Conservation (phyloP, 1,284 basidiomycete genomes). For the Ustilago sp. region DNA sequence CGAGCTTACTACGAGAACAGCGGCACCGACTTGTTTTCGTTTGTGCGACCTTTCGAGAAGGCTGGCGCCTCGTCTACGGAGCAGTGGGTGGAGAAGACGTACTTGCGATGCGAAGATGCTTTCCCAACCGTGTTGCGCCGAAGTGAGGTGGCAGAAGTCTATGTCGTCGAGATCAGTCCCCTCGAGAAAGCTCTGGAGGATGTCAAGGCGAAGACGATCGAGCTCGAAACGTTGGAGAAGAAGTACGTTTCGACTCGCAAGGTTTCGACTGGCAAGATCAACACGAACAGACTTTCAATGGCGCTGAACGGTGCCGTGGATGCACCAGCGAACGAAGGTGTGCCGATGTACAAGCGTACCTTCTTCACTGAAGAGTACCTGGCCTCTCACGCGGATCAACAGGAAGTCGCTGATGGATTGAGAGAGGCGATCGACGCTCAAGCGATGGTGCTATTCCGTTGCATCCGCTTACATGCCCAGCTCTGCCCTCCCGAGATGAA, state of each 20-base stretch:
- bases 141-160: constrained; percentile 84
- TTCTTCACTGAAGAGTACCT: constrained; percentile 83
- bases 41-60: constrained; percentile 72
- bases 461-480: constrained; percentile 83
- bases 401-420: constrained; percentile 78
- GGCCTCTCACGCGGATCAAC: constrained; percentile 78
- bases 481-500: constrained; percentile 87
- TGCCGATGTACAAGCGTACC: constrained; percentile 73
- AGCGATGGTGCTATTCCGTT: constrained; percentile 83
- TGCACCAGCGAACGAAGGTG: constrained; percentile 80
- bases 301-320: constrained; percentile 88
- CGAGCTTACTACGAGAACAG: constrained; percentile 87
- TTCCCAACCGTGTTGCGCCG: constrained; percentile 92
- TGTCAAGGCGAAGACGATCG: constrained; percentile 81
- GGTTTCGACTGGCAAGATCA: constrained; percentile 74
- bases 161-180: constrained; percentile 84
- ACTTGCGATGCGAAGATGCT: constrained; percentile 76
- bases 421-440: constrained; percentile 78
- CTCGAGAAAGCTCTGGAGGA: constrained; percentile 85
- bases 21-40: constrained; percentile 73
- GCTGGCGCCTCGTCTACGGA: constrained; percentile 44
- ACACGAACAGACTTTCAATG: constrained; percentile 88
- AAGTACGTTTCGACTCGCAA: constrained; percentile 83
- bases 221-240: constrained; percentile 78
- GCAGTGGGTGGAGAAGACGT: constrained; percentile 82